Evolutionary conservation across 768 basidiomycete species (phyloP).

Genomic region (Crucibulum laeve): DNA sequence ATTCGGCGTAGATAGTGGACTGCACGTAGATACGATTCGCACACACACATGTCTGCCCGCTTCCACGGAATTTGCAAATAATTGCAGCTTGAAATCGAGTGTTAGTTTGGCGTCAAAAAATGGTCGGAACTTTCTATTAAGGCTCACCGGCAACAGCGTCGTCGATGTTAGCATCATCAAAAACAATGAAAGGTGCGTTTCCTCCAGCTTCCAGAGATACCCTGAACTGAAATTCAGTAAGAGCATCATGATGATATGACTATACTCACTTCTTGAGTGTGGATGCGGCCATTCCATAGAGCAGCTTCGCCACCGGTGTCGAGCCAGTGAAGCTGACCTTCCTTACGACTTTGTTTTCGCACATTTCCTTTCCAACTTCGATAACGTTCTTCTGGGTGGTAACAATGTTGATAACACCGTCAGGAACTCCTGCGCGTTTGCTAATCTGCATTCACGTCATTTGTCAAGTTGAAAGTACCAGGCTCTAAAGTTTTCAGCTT

Average conservation of each 20-base stretch:
- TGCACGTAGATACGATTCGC: conserved; percentile 94
- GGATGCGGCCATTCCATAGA: conserved; percentile 68
- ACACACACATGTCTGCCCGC: conserved; percentile 84
- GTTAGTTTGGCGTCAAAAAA: not conserved
- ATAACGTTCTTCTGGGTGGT: conserved; percentile 80
- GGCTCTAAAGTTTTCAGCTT: conserved; percentile 3
- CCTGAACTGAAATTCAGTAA: conserved; percentile 16
- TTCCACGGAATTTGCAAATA: conserved; percentile 72
- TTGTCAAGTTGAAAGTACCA: not conserved
- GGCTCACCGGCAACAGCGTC: conserved; percentile 78
- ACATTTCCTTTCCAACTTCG: conserved; percentile 93
- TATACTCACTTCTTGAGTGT: conserved; percentile 75
- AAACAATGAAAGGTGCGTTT: conserved; percentile 95
- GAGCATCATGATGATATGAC: not conserved
- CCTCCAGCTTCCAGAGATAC: conserved; percentile 88
- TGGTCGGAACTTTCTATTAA: too few relatives aligned
- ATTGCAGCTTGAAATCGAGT: conserved; percentile 48
- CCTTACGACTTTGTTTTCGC: conserved; percentile 78
- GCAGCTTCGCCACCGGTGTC: conserved; percentile 71
- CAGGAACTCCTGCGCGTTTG: conserved; percentile 86
- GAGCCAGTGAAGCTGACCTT: conserved; percentile 94
- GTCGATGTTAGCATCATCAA: conserved; percentile 92
- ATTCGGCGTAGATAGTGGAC: conserved; percentile 86
- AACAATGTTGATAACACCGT: conserved; percentile 93
- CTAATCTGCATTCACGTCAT: conserved; percentile 49